Conservation (phyloP, 192 early-diverging fungal genomes). For the Thoreauomyces humboldtii region DNA sequence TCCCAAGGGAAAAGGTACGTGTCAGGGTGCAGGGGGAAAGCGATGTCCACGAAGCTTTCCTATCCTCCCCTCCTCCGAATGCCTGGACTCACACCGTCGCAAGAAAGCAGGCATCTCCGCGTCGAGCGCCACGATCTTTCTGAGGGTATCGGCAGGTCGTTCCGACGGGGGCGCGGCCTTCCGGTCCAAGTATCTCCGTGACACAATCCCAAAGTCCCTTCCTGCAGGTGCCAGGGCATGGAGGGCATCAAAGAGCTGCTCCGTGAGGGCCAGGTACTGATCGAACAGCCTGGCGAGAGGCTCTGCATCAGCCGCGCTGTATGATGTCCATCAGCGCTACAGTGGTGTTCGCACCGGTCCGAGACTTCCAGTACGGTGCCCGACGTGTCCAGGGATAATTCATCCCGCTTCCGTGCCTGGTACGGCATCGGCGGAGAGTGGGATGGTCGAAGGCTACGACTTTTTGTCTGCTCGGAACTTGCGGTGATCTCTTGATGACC, state of each 20-base stretch:
- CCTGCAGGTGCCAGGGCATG: not conserved
- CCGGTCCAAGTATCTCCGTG: not conserved
- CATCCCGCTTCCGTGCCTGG: too few species aligned
- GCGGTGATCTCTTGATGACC: too few species aligned
- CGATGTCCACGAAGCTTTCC: not conserved
- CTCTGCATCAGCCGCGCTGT: too few species aligned
- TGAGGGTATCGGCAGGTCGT: constrained; percentile 1
- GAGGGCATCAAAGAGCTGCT: constrained; percentile 14
- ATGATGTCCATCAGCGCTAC: too few species aligned
- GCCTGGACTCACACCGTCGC: constrained; percentile 8
- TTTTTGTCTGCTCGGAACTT: too few species aligned
- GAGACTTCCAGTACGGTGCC: too few species aligned
- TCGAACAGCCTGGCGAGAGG: constrained; percentile 20
- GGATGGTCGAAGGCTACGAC: too few species aligned
- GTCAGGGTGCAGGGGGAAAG: not conserved
- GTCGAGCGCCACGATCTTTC: constrained; percentile 17
- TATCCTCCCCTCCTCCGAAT: not conserved
- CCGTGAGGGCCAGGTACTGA: not conserved
- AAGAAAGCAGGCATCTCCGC: not conserved
- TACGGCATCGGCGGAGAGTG: too few species aligned
- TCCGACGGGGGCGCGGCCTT: not conserved
- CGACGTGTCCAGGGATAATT: too few species aligned
- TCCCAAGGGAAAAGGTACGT: not conserved
- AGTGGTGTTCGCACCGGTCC: too few species aligned
- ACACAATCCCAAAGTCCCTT: not conserved